Evolutionary conservation across 768 basidiomycete species (phyloP).

Genomic region (Lactifluus volemus): DNA sequence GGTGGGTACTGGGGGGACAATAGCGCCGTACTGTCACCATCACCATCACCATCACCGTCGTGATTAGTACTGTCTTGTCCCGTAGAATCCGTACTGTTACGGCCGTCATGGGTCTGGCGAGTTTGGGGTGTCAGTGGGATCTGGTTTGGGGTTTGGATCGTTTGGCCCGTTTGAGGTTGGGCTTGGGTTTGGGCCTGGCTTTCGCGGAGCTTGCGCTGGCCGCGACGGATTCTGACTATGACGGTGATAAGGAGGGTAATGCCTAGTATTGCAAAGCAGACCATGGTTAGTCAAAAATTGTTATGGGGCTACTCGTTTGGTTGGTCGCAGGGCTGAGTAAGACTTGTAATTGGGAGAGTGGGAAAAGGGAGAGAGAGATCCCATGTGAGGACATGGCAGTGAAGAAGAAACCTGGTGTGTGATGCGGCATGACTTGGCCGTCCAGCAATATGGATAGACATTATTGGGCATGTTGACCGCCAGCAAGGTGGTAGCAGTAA

Average conservation of each 20-base stretch:
- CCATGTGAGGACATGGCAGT: too few species aligned
- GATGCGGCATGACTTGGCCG: background rate
- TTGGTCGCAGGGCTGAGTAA: background rate
- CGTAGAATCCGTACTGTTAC: too few species aligned
- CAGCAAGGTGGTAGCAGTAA: background rate
- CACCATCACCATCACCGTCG: background rate
- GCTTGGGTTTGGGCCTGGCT: background rate
- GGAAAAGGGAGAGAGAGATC: too few species aligned
- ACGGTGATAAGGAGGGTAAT: background rate
- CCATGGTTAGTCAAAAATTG: too few species aligned
- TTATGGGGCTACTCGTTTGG: background rate
- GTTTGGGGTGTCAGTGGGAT: too few species aligned
- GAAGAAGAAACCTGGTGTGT: background rate
- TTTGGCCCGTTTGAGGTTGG: too few species aligned
- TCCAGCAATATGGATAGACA: background rate
- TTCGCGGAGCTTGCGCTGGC: background rate
- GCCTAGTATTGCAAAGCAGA: too few species aligned
- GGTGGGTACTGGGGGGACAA: constrained; percentile 8
- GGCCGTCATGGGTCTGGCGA: background rate
- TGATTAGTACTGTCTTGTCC: too few species aligned
- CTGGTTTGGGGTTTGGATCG: too few species aligned
- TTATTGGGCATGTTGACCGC: background rate
- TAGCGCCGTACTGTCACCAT: background rate
- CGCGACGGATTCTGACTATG: background rate
- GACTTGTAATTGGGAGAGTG: too few species aligned